Percentiles rank a stretch among this genome's conserved stretches.
Evolutionary conservation across 257 asterid species (phyloP).

Genomic region (Solanum piurae): DNA sequence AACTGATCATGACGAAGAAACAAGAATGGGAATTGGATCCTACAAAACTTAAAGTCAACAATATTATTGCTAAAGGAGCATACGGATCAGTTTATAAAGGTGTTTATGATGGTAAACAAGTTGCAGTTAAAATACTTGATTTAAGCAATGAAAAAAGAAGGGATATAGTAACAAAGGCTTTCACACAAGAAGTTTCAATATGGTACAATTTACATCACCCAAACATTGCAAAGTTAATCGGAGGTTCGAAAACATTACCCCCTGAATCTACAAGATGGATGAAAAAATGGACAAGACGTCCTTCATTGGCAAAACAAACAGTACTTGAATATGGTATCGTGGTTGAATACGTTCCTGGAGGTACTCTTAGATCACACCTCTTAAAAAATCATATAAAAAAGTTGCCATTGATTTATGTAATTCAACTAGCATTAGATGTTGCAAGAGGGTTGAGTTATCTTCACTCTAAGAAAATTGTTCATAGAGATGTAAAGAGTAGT

Average conservation of each 20-base stretch:
- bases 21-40: neutral
- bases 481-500: slow-evolving; percentile 16
- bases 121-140: neutral
- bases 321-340: slow-evolving; percentile 6
- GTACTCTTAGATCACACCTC: slow-evolving; percentile 5
- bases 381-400: neutral
- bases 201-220: neutral
- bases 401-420: neutral
- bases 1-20: neutral
- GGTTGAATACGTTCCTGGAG: slow-evolving; percentile 8
- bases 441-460: slow-evolving; percentile 16
- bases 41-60: neutral
- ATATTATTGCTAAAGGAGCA: neutral
- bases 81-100: neutral
- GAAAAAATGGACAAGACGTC: neutral
- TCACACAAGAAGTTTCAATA: slow-evolving; percentile 1
- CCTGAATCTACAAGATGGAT: neutral
- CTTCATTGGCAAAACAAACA: neutral
- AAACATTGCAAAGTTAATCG: neutral
- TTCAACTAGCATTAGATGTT: slow-evolving; percentile 9
- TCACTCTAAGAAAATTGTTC: slow-evolving; percentile 12
- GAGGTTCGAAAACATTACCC: neutral
- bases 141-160: neutral
- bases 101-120: neutral
- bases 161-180: neutral